Evolutionary conservation across 108 stramenopile genomes (phyloP).

Genomic region (Schizochytrium sp.): DNA sequence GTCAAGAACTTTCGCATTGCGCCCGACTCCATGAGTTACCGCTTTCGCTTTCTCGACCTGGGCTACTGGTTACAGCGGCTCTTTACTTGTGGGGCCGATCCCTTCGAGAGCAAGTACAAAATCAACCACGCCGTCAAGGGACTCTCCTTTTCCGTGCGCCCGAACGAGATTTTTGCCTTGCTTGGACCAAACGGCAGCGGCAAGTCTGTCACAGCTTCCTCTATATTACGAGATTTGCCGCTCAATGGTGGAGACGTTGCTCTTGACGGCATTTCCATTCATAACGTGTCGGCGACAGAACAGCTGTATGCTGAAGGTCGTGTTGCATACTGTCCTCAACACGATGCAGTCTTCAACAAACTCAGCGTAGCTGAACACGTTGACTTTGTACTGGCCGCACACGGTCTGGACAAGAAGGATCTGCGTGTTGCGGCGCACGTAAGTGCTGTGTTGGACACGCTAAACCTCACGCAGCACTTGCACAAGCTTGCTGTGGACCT

Average conservation of each 20-base stretch:
- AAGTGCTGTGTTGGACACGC: not conserved
- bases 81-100: not conserved
- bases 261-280: not conserved
- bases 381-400: not conserved
- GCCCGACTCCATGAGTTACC: not conserved
- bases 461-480: not conserved
- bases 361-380: constrained; percentile 8
- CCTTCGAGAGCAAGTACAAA: not conserved
- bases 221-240: not conserved
- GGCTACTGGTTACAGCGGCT: not conserved
- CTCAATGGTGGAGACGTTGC: not conserved
- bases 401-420: not conserved
- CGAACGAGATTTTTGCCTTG: not conserved
- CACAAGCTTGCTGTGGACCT: constrained; percentile 24
- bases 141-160: not conserved
- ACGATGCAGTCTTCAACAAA: constrained; percentile 15
- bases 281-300: not conserved
- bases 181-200: not conserved
- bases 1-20: constrained; percentile 9
- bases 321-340: constrained; percentile 21
- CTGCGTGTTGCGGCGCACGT: not conserved
- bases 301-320: not conserved
- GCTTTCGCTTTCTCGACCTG: not conserved
- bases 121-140: constrained; percentile 9
- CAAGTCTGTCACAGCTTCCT: not conserved